Evolutionary conservation across 2,329 filamentous ascomycete genomes (phyloP).

Genomic region (Diaporthe citriasiana): DNA sequence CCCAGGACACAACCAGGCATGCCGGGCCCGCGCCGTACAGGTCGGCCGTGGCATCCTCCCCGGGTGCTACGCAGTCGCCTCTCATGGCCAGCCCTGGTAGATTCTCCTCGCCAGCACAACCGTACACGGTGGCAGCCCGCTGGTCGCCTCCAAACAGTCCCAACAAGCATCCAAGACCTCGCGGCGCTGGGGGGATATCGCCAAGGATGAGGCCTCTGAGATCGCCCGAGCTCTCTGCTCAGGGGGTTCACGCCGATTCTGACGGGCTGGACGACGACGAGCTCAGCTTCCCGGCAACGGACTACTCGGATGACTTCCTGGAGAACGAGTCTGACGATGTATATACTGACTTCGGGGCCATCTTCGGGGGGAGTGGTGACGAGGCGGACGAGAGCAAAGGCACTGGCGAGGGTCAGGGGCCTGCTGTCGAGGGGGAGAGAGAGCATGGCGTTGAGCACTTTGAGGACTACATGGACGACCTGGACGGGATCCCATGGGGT

Average conservation of each 20-base stretch:
- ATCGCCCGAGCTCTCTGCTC: constrained; percentile 53
- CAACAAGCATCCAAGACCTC: background rate
- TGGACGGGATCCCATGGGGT: constrained; percentile 67
- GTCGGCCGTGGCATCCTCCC: background rate
- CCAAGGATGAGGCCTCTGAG: constrained; percentile 47
- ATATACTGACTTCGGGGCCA: constrained; percentile 68
- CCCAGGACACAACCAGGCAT: background rate
- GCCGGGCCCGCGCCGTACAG: background rate
- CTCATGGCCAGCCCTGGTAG: background rate
- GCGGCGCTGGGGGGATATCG: constrained; percentile 29
- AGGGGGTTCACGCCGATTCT: constrained; percentile 44
- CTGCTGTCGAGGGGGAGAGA: background rate
- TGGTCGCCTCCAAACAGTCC: constrained; percentile 25
- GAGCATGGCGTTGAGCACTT: constrained; percentile 53
- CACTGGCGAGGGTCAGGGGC: background rate
- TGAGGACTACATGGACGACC: constrained; percentile 69
- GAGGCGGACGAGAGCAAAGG: constrained; percentile 53
- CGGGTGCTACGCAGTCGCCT: background rate
- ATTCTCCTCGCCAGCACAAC: background rate
- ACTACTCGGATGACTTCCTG: constrained; percentile 58
- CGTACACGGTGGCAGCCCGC: background rate
- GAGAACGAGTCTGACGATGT: constrained; percentile 65
- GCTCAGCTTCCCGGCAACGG: constrained; percentile 62
- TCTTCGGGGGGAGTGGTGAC: constrained; percentile 57
- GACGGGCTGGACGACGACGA: constrained; percentile 57